Evolutionary conservation across 768 basidiomycete genomes (phyloP).

Genomic region (Mrakia hoshinonis): DNA sequence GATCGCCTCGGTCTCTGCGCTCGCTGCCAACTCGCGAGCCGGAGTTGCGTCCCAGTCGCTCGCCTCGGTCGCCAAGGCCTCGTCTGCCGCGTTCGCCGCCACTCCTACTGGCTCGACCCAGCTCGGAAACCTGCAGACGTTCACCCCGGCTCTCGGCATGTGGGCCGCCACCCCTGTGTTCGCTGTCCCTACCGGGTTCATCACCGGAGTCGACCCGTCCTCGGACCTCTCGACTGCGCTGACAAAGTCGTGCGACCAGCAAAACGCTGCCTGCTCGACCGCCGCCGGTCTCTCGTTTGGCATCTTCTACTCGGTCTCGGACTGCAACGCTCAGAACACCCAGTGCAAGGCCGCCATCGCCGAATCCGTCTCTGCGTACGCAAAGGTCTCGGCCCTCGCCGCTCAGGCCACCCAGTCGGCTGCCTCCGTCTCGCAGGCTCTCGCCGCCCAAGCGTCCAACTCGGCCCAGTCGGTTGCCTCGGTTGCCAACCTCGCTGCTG

Average conservation of each 20-base stretch:
- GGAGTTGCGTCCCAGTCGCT: not conserved
- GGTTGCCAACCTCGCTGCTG: not conserved
- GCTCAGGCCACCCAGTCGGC: conserved; percentile 9
- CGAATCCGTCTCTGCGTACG: not conserved
- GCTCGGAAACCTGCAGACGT: not conserved
- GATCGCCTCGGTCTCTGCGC: not conserved
- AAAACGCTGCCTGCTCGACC: no score
- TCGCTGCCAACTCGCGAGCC: not conserved
- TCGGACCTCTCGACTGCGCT: not conserved
- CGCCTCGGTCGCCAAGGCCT: not conserved
- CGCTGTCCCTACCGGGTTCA: not conserved
- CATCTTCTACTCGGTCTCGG: not conserved
- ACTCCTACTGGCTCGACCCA: not conserved
- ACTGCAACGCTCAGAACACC: not conserved
- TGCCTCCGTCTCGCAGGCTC: not conserved
- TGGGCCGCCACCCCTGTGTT: not conserved
- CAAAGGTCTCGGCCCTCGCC: not conserved
- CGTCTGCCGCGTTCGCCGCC: not conserved
- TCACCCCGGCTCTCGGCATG: no score
- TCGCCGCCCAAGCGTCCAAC: not conserved
- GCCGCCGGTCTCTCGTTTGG: not conserved
- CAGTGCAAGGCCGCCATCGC: not conserved
- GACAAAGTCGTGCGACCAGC: no score
- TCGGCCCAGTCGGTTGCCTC: not conserved
- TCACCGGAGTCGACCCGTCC: not conserved